These are phyloP conservation scores for Cryptococcus sp. DNA, from an alignment of 1,284 basidiomycete genomes.

Conservation along the genomic window DNA sequence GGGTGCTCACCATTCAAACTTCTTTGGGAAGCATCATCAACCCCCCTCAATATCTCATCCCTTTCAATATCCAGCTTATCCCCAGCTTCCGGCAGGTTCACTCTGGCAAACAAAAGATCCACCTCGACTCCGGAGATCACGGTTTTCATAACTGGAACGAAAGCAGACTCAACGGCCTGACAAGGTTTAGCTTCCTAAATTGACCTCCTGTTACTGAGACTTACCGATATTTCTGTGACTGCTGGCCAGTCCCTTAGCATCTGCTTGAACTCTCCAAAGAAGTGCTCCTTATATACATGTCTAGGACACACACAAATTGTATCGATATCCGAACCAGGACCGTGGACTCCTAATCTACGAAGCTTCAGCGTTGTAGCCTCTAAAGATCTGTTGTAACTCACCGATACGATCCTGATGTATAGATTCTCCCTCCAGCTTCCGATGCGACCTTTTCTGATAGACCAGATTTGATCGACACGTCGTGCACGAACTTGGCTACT, in stretches of 20 bases:
- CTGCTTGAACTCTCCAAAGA: constrained; percentile 85
- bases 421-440: constrained; percentile 94
- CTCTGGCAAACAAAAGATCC: constrained; percentile 82
- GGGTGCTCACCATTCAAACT: constrained; percentile 75
- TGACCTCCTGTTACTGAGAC: constrained; percentile 28
- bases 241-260: constrained; percentile 86
- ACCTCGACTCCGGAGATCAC: constrained; percentile 90
- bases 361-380: not conserved
- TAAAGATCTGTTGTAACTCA: constrained; percentile 4
- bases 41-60: constrained; percentile 82
- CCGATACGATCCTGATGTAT: constrained; percentile 95
- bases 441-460: constrained; percentile 80
- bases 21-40: constrained; percentile 91
- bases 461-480: constrained; percentile 70
- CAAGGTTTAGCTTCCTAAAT: constrained; percentile 4
- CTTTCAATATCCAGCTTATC: constrained; percentile 86
- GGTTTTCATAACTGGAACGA: constrained; percentile 88
- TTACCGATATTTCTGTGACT: constrained; percentile 80
- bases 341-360: constrained; percentile 77
- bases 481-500: constrained; percentile 90
- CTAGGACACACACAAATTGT: constrained; percentile 97
- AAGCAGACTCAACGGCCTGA: constrained; percentile 91
- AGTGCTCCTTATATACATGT: constrained; percentile 91
- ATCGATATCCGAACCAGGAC: constrained; percentile 95
- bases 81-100: constrained; percentile 58